Percentiles rank a stretch among this genome's conserved stretches.
Evolutionary conservation across 129 eudicot genomes (phyloP).

Genomic region (Glebionis coronaria): DNA sequence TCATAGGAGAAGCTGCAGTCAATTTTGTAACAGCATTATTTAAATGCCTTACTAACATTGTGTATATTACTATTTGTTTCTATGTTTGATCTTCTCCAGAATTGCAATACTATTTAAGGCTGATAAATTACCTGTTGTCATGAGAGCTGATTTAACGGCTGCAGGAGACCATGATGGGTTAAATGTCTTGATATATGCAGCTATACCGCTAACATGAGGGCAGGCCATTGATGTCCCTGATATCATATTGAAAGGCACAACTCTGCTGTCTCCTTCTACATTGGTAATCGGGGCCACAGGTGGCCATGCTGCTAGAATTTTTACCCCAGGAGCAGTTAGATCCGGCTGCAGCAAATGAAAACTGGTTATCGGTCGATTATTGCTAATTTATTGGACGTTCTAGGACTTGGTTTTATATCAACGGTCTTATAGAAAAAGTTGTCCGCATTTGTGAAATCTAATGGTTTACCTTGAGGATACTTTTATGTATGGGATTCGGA

Average conservation of each 20-base stretch:
- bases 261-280: slow-evolving; percentile 11
- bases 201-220: slow-evolving; percentile 34
- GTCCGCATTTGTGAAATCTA: background rate
- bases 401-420: background rate
- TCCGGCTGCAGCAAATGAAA: slow-evolving; percentile 20
- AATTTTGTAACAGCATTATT: background rate
- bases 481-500: slow-evolving; percentile 14
- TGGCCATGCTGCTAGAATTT: slow-evolving; percentile 34
- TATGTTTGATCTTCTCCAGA: background rate
- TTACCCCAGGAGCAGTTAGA: slow-evolving; percentile 30
- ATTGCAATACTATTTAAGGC: background rate
- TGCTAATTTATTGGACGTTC: background rate
- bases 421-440: no score
- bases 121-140: slow-evolving; percentile 28
- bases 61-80: background rate
- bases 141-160: slow-evolving; percentile 32
- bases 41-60: background rate
- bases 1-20: slow-evolving; percentile 25
- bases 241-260: slow-evolving; percentile 18
- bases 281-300: slow-evolving; percentile 9
- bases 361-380: background rate
- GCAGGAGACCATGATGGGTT: slow-evolving; percentile 35
- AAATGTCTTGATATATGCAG: slow-evolving; percentile 26
- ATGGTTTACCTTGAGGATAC: slow-evolving; percentile 30
- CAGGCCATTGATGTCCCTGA: slow-evolving; percentile 36